Evolutionary conservation across 108 stramenopile genomes (phyloP).

Genomic region (Discostella stelligeroides): DNA sequence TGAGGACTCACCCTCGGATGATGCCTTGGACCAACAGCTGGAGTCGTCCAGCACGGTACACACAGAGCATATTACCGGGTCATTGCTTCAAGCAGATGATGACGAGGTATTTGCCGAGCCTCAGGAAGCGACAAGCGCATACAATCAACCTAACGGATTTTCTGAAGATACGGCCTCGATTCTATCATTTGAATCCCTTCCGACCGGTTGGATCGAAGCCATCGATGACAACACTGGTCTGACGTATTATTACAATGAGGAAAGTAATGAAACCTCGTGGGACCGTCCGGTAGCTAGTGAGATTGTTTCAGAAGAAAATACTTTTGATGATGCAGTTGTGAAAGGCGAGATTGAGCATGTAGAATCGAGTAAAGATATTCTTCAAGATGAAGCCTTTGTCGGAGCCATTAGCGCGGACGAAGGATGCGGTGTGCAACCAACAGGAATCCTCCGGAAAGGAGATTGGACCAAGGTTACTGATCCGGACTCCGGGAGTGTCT

Average conservation of each 20-base stretch:
- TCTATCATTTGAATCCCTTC: slow-evolving; percentile 10
- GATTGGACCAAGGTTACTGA: slow-evolving; percentile 69
- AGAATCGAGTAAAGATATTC: background rate
- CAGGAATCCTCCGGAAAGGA: background rate
- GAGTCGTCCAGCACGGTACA: background rate
- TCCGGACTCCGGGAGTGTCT: slow-evolving; percentile 46
- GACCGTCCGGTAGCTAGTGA: slow-evolving; percentile 41
- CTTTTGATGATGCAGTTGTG: background rate
- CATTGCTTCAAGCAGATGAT: background rate
- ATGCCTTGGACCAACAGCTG: background rate
- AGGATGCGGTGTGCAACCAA: background rate
- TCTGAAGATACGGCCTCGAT: background rate
- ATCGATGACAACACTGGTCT: slow-evolving; percentile 51
- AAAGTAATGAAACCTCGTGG: slow-evolving; percentile 70
- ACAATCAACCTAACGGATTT: background rate
- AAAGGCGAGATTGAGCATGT: background rate
- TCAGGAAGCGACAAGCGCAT: background rate
- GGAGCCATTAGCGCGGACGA: background rate
- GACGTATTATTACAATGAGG: slow-evolving; percentile 67
- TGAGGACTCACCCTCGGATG: background rate
- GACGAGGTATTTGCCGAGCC: background rate
- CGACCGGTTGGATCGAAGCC: slow-evolving; percentile 54
- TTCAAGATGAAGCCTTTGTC: background rate
- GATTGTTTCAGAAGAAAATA: background rate
- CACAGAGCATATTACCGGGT: background rate